These are phyloP conservation scores for Amoebophrya sp. DNA, from an alignment of 169 alveolate genomes.

Conservation along the genomic window DNA sequence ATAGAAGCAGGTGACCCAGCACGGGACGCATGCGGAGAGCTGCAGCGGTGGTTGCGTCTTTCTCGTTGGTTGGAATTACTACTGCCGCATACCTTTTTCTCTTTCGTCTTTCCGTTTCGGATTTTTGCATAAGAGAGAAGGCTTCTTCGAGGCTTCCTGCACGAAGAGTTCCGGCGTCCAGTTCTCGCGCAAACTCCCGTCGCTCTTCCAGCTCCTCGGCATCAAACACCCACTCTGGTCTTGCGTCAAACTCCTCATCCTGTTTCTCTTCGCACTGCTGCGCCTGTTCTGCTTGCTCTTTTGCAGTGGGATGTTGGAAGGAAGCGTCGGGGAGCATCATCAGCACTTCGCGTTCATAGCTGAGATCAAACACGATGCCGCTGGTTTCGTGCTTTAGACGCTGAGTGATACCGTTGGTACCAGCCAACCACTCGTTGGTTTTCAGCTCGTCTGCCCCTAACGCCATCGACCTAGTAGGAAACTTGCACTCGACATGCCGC, in stretches of 20 bases:
- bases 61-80: neutral
- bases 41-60: neutral
- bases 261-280: neutral
- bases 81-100: neutral
- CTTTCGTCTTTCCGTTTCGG: neutral
- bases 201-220: neutral
- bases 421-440: neutral
- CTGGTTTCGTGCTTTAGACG: neutral
- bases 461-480: neutral
- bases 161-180: neutral
- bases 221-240: neutral
- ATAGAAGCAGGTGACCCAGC: neutral
- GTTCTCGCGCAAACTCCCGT: neutral
- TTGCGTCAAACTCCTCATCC: too few species aligned
- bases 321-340: neutral
- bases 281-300: too few species aligned
- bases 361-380: neutral
- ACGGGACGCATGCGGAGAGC: neutral
- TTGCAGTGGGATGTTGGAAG: neutral
- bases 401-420: neutral
- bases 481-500: neutral
- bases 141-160: neutral
- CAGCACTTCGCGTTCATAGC: neutral
- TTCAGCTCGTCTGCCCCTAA: neutral
- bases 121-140: neutral